Evolutionary conservation across 306 rosid species (phyloP).

Genomic region (Begonia fuchsioides): DNA sequence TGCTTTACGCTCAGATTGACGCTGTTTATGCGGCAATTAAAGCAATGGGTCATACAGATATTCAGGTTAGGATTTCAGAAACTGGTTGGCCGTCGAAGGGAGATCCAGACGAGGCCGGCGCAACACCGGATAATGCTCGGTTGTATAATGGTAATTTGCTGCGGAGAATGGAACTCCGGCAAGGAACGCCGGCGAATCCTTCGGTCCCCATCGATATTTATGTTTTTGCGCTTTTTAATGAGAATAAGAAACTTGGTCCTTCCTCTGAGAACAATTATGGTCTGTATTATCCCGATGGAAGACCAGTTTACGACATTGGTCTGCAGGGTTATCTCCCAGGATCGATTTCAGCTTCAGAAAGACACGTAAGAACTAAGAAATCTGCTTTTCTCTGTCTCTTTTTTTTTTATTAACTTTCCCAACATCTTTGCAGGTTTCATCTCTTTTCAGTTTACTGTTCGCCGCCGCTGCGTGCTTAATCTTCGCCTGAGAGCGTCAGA

Average conservation of each 20-base stretch:
- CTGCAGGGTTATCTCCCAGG: conserved; percentile 43
- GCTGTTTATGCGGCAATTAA: conserved; percentile 71
- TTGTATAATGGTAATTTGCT: conserved; percentile 58
- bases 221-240: conserved; percentile 80
- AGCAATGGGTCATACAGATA: conserved; percentile 46
- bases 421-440: conserved; percentile 30
- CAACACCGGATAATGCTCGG: conserved; percentile 47
- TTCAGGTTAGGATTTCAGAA: conserved; percentile 70
- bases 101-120: conserved; percentile 53
- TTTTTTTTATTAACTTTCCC: too few relatives aligned
- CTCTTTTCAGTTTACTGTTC: conserved; percentile 21
- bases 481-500: conserved; percentile 13
- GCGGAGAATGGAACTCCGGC: conserved; percentile 27
- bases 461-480: conserved; percentile 16
- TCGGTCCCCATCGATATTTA: conserved; percentile 53
- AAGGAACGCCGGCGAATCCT: conserved; percentile 76
- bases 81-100: conserved; percentile 98
- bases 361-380: conserved; percentile 36
- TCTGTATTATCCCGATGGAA: conserved; percentile 66
- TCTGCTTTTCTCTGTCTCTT: too few relatives aligned
- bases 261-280: conserved; percentile 84
- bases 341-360: conserved; percentile 24
- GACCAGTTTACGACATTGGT: conserved; percentile 60
- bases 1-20: conserved; percentile 88
- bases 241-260: conserved; percentile 60